Evolutionary conservation across 495 filamentous ascomycete genomes (phyloP).

Genomic region (Aspergillus incahuasiensis): DNA sequence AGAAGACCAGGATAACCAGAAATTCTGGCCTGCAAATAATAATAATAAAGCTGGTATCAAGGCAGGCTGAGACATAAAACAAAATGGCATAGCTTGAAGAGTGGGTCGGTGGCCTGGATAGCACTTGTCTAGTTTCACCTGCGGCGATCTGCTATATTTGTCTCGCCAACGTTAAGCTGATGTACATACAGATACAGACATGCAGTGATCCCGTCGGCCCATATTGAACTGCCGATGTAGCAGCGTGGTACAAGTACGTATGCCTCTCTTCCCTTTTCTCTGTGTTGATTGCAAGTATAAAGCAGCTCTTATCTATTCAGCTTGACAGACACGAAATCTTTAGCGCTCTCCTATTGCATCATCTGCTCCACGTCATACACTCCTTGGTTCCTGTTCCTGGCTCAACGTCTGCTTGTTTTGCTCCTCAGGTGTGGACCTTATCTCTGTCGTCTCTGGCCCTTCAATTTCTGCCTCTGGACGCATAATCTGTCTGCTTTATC

Average conservation of each 20-base stretch:
- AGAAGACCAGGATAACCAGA: background rate
- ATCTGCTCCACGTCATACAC: conserved; percentile 4
- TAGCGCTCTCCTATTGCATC: conserved; percentile 2
- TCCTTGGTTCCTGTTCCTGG: conserved; percentile 4
- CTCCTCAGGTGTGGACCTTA: background rate
- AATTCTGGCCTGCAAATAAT: background rate
- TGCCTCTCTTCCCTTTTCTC: background rate
- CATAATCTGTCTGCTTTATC: background rate
- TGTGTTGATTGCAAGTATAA: too few relatives aligned
- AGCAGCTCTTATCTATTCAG: background rate
- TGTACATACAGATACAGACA: background rate
- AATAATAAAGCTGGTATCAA: background rate
- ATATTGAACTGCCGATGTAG: background rate
- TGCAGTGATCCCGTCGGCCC: background rate
- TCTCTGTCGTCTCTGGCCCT: background rate
- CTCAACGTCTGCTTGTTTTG: background rate
- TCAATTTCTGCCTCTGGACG: background rate
- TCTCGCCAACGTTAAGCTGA: background rate
- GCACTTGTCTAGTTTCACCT: conserved; percentile 9
- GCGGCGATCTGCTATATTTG: conserved; percentile 18
- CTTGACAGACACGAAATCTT: background rate
- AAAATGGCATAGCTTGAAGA: background rate
- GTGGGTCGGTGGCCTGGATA: conserved; percentile 3
- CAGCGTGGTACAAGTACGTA: background rate
- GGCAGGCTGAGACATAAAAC: background rate